These are phyloP conservation scores for Candida odintsovae DNA, from an alignment of 805 yeast genomes.

Conservation along the genomic window DNA sequence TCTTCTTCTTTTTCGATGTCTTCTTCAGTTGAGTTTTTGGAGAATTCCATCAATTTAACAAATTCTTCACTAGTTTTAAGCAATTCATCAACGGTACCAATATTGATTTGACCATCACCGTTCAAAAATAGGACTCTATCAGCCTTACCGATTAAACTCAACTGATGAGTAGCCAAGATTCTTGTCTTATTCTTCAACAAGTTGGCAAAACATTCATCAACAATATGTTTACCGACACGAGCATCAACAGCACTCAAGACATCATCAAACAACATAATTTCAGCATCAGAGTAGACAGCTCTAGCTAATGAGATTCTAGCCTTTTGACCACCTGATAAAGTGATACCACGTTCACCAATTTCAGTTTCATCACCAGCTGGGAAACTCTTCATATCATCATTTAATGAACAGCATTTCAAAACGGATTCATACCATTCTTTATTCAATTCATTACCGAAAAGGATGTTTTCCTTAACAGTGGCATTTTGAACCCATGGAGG, in stretches of 20 bases:
- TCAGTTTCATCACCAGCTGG: conserved; percentile 67
- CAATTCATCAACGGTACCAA: conserved; percentile 54
- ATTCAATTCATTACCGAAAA: conserved; percentile 50
- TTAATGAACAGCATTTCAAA: conserved; percentile 53
- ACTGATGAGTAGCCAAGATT: conserved; percentile 72
- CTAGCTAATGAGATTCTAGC: conserved; percentile 68
- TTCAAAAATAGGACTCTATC: conserved; percentile 58
- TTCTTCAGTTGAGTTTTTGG: conserved; percentile 21
- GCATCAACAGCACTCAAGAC: conserved; percentile 77
- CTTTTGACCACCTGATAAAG: conserved; percentile 76
- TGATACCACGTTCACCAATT: conserved; percentile 74
- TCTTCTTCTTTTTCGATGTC: conserved; percentile 9
- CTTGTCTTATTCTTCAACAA: conserved; percentile 50
- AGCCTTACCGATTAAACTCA: conserved; percentile 56
- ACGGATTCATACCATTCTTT: conserved; percentile 44
- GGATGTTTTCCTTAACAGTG: conserved; percentile 61
- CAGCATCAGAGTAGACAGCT: conserved; percentile 59
- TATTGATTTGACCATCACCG: conserved; percentile 51
- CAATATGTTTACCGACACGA: conserved; percentile 65
- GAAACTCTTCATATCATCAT: conserved; percentile 50
- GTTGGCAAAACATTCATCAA: conserved; percentile 53
- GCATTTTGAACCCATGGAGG: conserved; percentile 81
- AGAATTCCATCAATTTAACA: conserved; percentile 40
- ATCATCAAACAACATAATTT: conserved; percentile 64
- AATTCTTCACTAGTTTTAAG: conserved; percentile 36